phyloP scores from a whole-genome alignment of 2,329 filamentous ascomycete genomes.

The Cryphonectria naterciae region DNA sequence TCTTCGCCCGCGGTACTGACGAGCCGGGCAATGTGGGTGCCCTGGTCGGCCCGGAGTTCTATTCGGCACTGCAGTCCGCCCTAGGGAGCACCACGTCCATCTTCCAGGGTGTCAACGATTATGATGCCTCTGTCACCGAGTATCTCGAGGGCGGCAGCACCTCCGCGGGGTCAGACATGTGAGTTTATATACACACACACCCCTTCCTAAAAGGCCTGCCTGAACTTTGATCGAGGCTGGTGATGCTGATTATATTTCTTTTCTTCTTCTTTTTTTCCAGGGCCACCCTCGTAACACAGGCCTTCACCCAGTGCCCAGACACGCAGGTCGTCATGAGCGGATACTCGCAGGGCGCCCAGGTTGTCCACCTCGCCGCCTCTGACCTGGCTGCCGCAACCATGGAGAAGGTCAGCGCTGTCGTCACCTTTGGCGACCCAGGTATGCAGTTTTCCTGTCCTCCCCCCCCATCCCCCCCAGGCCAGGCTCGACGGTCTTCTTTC shows the following conservation, averaged over 20 bases:
- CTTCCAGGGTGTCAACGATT: slow-evolving; percentile 36
- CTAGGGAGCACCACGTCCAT: slow-evolving; percentile 30
- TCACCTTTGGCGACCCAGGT: slow-evolving; percentile 38
- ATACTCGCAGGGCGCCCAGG: slow-evolving; percentile 40
- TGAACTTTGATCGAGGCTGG: neutral
- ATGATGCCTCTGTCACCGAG: slow-evolving; percentile 32
- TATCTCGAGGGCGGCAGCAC: slow-evolving; percentile 35
- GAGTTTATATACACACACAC: neutral
- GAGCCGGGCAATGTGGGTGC: slow-evolving; percentile 36
- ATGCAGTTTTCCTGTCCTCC: neutral
- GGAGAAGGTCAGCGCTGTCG: slow-evolving; percentile 33
- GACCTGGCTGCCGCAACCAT: slow-evolving; percentile 30
- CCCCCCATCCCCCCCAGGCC: rapidly evolving
- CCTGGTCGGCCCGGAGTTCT: slow-evolving; percentile 35
- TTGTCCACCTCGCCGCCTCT: slow-evolving; percentile 36
- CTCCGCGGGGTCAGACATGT: slow-evolving; percentile 26
- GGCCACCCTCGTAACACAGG: slow-evolving; percentile 37
- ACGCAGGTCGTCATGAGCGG: slow-evolving; percentile 48
- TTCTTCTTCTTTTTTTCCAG: slow-evolving; percentile 31
- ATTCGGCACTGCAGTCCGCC: slow-evolving; percentile 30
- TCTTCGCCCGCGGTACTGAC: slow-evolving; percentile 37
- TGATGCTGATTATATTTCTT: neutral
- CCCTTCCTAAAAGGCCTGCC: too few relatives aligned
- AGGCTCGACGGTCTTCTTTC: neutral
- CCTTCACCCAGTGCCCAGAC: slow-evolving; percentile 42